Evolutionary conservation across 345 rosid species (phyloP), one percentile per base, ranked within the genome.

Genomic region (Aethionema arabicum): DNA sequence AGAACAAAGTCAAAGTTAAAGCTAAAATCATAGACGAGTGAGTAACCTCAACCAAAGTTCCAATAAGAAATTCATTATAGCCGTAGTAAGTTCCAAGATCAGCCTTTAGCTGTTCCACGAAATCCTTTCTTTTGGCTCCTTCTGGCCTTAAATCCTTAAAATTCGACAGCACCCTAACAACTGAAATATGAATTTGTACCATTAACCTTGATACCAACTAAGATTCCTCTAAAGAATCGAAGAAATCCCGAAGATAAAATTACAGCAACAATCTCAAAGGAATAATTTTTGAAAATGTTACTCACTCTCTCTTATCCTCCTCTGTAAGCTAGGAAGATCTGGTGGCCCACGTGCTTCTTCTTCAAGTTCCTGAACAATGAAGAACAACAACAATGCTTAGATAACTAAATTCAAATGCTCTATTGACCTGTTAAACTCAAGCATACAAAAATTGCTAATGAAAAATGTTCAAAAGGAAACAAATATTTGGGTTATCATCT

Each of bases 21-120:
- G 32, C 29, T 6, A 8, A 63, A 49, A 7, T 37, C 21, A 37
- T 11, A 46, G 50, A 46, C 50, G 8, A 48, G 61, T 14, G 3
- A 52, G 67, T 40, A 65, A 92, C 99, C 96, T 93, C 97, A 38
- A 84, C 72, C 66, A 93, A 69, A 73, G 72, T 83, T 50, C 91
- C 95, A 32, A 87, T 79, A 13, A 93, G 88, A 76, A 87, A 93
- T 36, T 84, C 95, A 72, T 90, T 93, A 75, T 93, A 93, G 56
- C 99, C 97, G 68, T 90, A 93, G 53, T 87, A 93, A 61, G 90
- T 76, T 64, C 74, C 67, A 50, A 93, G 72, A 70, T 90, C 97
- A 70, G 66, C 64, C 71, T 87, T 85, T 47, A 93, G 96, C 70
- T 78, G 96, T 31, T 76, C 75, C 50, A 80, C 40, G 54, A 76